Base-by-base conservation (phyloP, 2,329 filamentous ascomycete genomes). In the Hymenotorrendiella dingleyae region DNA sequence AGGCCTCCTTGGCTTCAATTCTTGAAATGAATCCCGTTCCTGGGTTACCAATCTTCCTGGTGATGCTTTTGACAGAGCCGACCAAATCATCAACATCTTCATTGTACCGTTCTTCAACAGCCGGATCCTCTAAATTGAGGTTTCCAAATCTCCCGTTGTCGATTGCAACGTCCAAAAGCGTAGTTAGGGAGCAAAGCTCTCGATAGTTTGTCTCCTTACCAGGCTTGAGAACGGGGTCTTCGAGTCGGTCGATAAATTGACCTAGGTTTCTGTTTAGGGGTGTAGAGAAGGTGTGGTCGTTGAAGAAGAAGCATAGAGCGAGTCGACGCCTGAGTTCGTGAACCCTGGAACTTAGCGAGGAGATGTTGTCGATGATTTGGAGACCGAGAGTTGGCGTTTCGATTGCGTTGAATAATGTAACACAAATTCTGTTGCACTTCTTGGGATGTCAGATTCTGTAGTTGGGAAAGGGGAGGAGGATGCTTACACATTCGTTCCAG, bases 161-260 rank as follows among this genome's bases (percentile, higher is more conserved):
- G 39, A 96, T 70, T 12, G 79, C 82, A 28, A 87, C 75, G 57
- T 93, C 83, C 4, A 96, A 73, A 16, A 94, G 73, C 3, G 73
- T 65, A 3, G 86, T 69, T 12, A 80, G 70, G 2, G 84, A 80
- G 24, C 73, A 70, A 1, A 96, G 73, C 42, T 81, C 71, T 12
- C 70, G 67, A 62, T 86, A 95, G 62, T 95, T 68, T 7, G 82
- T 85, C 22, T 69, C 54, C 12, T 67, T 66, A 3, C 62, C 69
- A 50, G 82, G 66, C 17, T 62, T 58, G 54, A 84, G 84, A 19
- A 72, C 67, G 1, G 68, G 62, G 4, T 62, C 55, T 10, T 63
- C 55, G 8, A 82, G 65, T 10, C 69, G 68, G n/a, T 66, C 50
- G 40, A 69, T 67, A 23, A 78, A 57, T 26, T 60, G 57, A n/a